These are phyloP conservation scores for Fonsecaea erecta DNA, from an alignment of 2,329 filamentous ascomycete species.

Conservation along the genomic window DNA sequence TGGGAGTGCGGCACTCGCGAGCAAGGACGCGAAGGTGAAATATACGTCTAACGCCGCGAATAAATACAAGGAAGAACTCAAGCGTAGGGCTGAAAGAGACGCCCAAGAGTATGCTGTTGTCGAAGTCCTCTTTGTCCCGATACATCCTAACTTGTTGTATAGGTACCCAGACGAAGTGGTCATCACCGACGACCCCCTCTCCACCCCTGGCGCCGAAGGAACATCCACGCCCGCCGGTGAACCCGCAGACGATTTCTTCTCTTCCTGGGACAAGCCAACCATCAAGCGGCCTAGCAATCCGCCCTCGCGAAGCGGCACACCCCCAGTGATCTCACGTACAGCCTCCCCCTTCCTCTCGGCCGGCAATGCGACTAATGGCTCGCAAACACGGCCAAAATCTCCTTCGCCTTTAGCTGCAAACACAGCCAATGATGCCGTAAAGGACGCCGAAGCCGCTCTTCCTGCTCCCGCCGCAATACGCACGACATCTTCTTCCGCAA, in stretches of 20 bases:
- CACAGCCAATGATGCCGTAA: slow-evolving; percentile 38
- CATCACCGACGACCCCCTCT: slow-evolving; percentile 72
- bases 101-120: slow-evolving; percentile 71
- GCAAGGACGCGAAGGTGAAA: slow-evolving; percentile 96
- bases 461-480: slow-evolving; percentile 69
- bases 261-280: slow-evolving; percentile 96
- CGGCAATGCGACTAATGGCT: slow-evolving; percentile 64
- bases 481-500: slow-evolving; percentile 76
- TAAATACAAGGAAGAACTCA: slow-evolving; percentile 98
- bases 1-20: slow-evolving; percentile 88
- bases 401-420: slow-evolving; percentile 64
- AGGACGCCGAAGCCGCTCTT: slow-evolving; percentile 57
- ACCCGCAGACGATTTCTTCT: slow-evolving; percentile 84
- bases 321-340: slow-evolving; percentile 77
- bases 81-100: slow-evolving; percentile 80
- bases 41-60: slow-evolving; percentile 91
- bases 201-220: slow-evolving; percentile 62
- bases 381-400: slow-evolving; percentile 76
- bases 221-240: slow-evolving; percentile 80
- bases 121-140: neutral
- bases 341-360: slow-evolving; percentile 89
- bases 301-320: slow-evolving; percentile 85
- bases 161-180: slow-evolving; percentile 86
- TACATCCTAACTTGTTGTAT: slow-evolving; percentile 11
- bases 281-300: slow-evolving; percentile 97